A percentile compares a stretch with the other conserved stretches of the same genome.
Evolutionary conservation across 176 grass and related monocot species (phyloP).

Genomic region (Bonia amplexicaulis): DNA sequence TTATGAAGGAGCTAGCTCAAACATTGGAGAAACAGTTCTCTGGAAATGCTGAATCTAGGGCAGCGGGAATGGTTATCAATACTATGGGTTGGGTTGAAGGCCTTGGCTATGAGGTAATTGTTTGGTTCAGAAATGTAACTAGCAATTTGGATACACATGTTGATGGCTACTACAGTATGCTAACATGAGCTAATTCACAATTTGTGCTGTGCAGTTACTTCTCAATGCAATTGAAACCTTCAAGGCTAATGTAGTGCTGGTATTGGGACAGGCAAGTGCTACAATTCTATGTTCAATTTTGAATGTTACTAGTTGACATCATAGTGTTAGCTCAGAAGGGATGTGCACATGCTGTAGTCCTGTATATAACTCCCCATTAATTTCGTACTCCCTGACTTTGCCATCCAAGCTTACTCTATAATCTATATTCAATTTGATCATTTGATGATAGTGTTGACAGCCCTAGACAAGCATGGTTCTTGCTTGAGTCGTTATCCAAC

Average conservation of each 20-base stretch:
- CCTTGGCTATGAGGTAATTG: slow-evolving; percentile 81
- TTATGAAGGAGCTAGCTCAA: slow-evolving; percentile 88
- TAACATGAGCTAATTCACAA: background rate
- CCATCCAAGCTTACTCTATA: background rate
- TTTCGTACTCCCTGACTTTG: background rate
- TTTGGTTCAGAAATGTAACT: background rate
- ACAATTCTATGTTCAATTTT: background rate
- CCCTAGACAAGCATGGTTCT: no score
- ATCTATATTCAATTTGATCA: background rate
- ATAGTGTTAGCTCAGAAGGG: background rate
- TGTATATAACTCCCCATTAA: background rate
- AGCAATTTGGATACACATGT: background rate
- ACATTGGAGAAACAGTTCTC: slow-evolving; percentile 82
- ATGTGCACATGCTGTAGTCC: background rate
- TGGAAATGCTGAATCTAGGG: slow-evolving; percentile 91
- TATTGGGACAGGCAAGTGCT: slow-evolving; percentile 79
- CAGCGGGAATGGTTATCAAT: slow-evolving; percentile 91
- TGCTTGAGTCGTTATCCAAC: no score
- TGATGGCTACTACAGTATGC: background rate
- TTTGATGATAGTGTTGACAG: background rate
- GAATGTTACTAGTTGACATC: background rate
- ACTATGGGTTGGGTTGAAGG: slow-evolving; percentile 99
- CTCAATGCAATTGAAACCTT: slow-evolving; percentile 84
- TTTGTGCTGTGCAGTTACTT: slow-evolving; percentile 63
- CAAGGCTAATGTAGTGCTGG: slow-evolving; percentile 84